Evolutionary conservation across 805 yeast genomes (phyloP).

Genomic region (Wickerhamiella nectarea): DNA sequence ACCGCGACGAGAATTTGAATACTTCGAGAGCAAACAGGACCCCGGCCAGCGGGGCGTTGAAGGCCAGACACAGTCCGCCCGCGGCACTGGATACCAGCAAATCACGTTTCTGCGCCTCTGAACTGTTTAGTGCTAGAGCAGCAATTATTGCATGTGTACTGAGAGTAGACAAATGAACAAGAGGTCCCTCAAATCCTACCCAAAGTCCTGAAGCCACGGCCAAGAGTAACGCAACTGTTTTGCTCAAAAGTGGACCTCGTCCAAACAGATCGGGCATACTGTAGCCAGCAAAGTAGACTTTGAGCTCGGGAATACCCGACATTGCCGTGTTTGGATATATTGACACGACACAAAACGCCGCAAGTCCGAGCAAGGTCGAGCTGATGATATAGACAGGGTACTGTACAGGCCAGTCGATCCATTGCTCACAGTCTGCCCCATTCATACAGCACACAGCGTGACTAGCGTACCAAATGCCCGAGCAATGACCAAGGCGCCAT

Average conservation of each 20-base stretch:
- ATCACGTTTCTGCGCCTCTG: constrained; percentile 37
- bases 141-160: constrained; percentile 25
- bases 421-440: constrained; percentile 4
- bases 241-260: constrained; percentile 37
- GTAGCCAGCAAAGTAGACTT: constrained; percentile 53
- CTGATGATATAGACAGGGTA: constrained; percentile 29
- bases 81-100: constrained; percentile 63
- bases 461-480: constrained; percentile 10
- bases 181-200: constrained; percentile 80
- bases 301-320: constrained; percentile 66
- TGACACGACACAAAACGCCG: constrained; percentile 25
- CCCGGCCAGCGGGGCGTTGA: constrained; percentile 81
- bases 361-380: constrained; percentile 30
- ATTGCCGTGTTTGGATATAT: constrained; percentile 31
- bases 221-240: constrained; percentile 44
- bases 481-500: constrained; percentile 7
- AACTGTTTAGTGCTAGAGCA: constrained; percentile 1
- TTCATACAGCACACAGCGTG: constrained; percentile 5
- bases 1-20: constrained; percentile 31
- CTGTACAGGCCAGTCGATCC: constrained; percentile 19
- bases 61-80: constrained; percentile 74
- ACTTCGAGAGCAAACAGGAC: constrained; percentile 60
- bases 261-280: constrained; percentile 42
- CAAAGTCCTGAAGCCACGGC: constrained; percentile 67
- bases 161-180: constrained; percentile 58